Evolutionary conservation across 345 rosid species (phyloP).

Genomic region (Euphorbia lathyris): DNA sequence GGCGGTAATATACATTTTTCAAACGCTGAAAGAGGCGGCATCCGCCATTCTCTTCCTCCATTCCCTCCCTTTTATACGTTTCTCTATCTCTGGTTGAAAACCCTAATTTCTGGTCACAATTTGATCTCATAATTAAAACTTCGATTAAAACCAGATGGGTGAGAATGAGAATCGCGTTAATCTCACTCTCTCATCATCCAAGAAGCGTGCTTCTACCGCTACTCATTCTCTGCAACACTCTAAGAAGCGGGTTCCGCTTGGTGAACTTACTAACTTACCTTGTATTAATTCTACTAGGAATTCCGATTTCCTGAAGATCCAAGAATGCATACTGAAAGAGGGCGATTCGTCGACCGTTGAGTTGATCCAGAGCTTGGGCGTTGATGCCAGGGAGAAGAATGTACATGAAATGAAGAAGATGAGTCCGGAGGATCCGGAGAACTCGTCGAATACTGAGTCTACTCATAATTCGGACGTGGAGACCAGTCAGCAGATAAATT

Average conservation of each 20-base stretch:
- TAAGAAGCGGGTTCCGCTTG: constrained; percentile 17
- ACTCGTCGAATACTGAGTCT: not conserved
- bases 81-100: not conserved
- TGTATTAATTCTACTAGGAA: not conserved
- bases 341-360: not conserved
- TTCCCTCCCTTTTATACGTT: not conserved
- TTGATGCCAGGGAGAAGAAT: not conserved
- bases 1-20: constrained; percentile 7
- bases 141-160: not conserved
- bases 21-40: constrained; percentile 15
- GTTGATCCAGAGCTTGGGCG: not conserved
- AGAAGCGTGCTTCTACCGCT: not conserved
- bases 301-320: not conserved
- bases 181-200: constrained; percentile 7
- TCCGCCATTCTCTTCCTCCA: not conserved
- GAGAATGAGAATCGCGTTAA: not conserved
- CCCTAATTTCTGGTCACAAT: not conserved
- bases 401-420: not conserved
- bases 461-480: not conserved
- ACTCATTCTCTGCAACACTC: constrained; percentile 3
- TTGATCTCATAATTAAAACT: not conserved
- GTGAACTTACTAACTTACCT: constrained; percentile 15
- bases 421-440: not conserved
- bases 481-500: not conserved
- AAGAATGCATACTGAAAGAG: not conserved